Base-by-base conservation (phyloP, 1,284 basidiomycete genomes). In the Earliella scabrosa region DNA sequence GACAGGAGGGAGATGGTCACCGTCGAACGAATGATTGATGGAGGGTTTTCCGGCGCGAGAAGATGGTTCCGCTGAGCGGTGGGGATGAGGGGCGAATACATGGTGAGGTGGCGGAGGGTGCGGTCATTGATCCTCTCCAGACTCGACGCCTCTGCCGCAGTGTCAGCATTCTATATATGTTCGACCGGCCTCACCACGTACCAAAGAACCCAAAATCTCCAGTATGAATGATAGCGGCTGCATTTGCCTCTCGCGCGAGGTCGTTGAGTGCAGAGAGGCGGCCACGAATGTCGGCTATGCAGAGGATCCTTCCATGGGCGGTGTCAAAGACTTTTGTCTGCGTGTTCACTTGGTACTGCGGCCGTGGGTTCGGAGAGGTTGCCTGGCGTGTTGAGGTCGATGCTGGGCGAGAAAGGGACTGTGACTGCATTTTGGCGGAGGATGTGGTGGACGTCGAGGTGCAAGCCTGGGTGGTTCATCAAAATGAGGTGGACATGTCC, bases 151-250 rank as follows among this genome's bases (percentile, higher is more conserved):
- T 95, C 94, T 91, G 40, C 61, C 50, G 58, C 55, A 49, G 54
- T 40, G 50, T 61, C 47, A 61, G 56, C 23, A 44, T n/a, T 13
- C 43, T 13, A 36, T 38, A 21, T 20, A 11, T 3, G 18, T 50
- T 29, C 34, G 29, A 14, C 29, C 14, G 40, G 23, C 16, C 11
- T 34, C 24, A 10, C 23, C 18, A 74, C 84, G 58, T 59, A 90
- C 90, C 90, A 74, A 97, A 97, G 76, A 99, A 98, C 55, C 97
- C 97, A 87, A 99, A 99, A 79, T 99, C 97, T 54, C 97, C 97
- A 0, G 96, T 98, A 74, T 99, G 97, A 61, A 99, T 93, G 73
- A 99, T 91, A 20, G 95, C 97, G 58, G 90, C 85, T n/a, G 94
- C 95, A 68, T 90, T 88, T 54, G 85, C 86, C 67, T 97, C 94